Conservation (phyloP, 352 stramenopile species). For the Peronospora tabacina region DNA sequence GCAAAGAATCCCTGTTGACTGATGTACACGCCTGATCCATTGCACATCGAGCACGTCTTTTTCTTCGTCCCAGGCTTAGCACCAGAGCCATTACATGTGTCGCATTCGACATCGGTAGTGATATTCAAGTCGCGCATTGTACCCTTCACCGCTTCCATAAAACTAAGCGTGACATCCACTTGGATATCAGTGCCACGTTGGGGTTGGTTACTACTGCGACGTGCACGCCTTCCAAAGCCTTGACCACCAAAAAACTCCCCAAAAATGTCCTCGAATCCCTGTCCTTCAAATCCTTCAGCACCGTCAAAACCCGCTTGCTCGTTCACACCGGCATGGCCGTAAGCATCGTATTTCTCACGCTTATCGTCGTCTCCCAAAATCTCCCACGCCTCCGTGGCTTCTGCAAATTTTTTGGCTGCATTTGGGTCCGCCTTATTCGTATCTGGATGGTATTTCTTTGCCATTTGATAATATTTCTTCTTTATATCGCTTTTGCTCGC, state of each 20-base stretch:
- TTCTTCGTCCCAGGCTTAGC: constrained; percentile 79
- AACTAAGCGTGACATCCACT: constrained; percentile 89
- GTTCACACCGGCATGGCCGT: constrained; percentile 92
- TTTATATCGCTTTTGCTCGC: constrained; percentile 95
- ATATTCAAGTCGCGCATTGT: constrained; percentile 84
- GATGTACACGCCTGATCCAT: constrained; percentile 79
- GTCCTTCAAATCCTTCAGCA: constrained; percentile 49
- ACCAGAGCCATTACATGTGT: constrained; percentile 68
- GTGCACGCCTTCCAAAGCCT: constrained; percentile 60
- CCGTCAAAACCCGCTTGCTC: constrained; percentile 73
- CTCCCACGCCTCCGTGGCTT: constrained; percentile 92
- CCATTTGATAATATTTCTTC: constrained; percentile 96
- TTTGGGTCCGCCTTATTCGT: constrained; percentile 92
- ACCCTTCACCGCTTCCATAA: constrained; percentile 94
- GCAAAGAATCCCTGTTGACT: constrained; percentile 87
- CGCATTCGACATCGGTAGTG: constrained; percentile 68
- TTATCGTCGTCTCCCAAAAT: constrained; percentile 90
- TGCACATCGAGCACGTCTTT: constrained; percentile 71
- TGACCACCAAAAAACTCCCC: constrained; percentile 78
- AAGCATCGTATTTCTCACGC: constrained; percentile 90
- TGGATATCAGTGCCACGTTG: constrained; percentile 91
- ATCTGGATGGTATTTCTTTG: constrained; percentile 97
- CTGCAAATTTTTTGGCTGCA: constrained; percentile 88
- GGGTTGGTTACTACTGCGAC: constrained; percentile 55
- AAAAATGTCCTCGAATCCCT: constrained; percentile 89